Percentiles rank a stretch among this genome's conserved stretches.
These are phyloP conservation scores for Lodderomyces beijingensis DNA, from an alignment of 1,139 yeast species.

Conservation along the genomic window DNA sequence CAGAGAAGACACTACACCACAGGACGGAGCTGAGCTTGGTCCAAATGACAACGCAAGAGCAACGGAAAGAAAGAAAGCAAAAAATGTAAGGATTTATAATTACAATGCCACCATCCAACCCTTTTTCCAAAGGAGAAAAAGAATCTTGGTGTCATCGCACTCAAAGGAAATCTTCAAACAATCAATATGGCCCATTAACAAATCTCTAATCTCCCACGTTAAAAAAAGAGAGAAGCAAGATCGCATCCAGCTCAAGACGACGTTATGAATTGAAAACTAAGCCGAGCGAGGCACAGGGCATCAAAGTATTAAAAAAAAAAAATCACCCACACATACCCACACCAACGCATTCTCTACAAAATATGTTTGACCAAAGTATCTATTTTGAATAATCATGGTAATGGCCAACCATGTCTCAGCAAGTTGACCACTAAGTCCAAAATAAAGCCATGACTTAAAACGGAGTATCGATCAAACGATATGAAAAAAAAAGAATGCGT, in stretches of 20 bases:
- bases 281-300: conserved; percentile 77
- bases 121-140: conserved; percentile 2
- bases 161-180: conserved; percentile 58
- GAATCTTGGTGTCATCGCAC: conserved; percentile 65
- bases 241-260: conserved; percentile 57
- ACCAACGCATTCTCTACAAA: too few species aligned
- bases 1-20: too few species aligned
- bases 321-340: too few species aligned
- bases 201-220: neutral
- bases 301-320: too few species aligned
- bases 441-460: too few species aligned
- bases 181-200: conserved; percentile 57
- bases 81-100: conserved; percentile 60
- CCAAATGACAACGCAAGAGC: conserved; percentile 1
- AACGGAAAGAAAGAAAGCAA: neutral
- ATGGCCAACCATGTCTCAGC: too few species aligned
- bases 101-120: conserved; percentile 62
- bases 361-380: too few species aligned
- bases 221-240: neutral
- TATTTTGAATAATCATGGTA: too few species aligned
- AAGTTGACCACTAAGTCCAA: too few species aligned
- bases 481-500: too few species aligned
- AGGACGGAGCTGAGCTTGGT: too few species aligned
- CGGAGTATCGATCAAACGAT: too few species aligned
- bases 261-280: conserved; percentile 20